These are phyloP conservation scores for Hemileccinum impolitum DNA, from an alignment of 768 basidiomycete genomes.

Conservation along the genomic window DNA sequence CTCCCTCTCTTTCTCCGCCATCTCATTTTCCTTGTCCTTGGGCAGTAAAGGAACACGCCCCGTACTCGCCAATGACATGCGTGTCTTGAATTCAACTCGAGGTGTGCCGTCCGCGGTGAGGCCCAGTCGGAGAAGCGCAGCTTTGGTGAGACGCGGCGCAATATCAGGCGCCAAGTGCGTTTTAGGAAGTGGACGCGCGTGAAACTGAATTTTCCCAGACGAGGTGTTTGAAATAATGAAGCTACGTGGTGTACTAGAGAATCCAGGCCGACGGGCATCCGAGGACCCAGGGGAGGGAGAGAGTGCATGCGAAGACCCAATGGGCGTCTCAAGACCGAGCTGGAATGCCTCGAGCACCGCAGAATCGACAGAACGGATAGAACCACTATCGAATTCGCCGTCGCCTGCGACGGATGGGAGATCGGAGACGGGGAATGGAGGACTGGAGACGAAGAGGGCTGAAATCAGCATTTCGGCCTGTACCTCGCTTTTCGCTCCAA, in stretches of 20 bases:
- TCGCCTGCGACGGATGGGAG: constrained; percentile 46
- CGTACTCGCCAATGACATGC: constrained; percentile 35
- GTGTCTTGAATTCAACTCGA: constrained; percentile 15
- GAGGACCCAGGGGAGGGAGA: constrained; percentile 32
- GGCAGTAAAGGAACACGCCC: constrained; percentile 28
- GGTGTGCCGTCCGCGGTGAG: constrained; percentile 37
- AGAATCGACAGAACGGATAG: constrained; percentile 44
- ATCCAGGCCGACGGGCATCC: constrained; percentile 19
- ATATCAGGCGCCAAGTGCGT: constrained; percentile 65
- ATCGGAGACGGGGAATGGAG: constrained; percentile 69
- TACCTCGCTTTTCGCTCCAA: constrained; percentile 64
- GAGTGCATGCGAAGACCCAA: constrained; percentile 39
- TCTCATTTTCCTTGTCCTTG: constrained; percentile 27
- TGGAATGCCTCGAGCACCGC: constrained; percentile 46
- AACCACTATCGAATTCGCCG: constrained; percentile 33
- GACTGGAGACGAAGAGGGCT: constrained; percentile 77
- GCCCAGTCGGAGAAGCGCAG: constrained; percentile 72
- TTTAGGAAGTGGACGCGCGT: constrained; percentile 63
- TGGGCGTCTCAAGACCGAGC: constrained; percentile 39
- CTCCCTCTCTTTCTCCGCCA: constrained; percentile 50
- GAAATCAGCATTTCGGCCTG: constrained; percentile 79
- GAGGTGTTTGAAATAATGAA: constrained; percentile 31
- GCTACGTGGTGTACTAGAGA: constrained; percentile 27
- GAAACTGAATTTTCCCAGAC: constrained; percentile 53
- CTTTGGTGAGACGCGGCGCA: constrained; percentile 70